A percentile compares a stretch with the other conserved stretches of the same genome.
Conservation (phyloP, 805 yeast species). For the Candida sphagnicola region DNA sequence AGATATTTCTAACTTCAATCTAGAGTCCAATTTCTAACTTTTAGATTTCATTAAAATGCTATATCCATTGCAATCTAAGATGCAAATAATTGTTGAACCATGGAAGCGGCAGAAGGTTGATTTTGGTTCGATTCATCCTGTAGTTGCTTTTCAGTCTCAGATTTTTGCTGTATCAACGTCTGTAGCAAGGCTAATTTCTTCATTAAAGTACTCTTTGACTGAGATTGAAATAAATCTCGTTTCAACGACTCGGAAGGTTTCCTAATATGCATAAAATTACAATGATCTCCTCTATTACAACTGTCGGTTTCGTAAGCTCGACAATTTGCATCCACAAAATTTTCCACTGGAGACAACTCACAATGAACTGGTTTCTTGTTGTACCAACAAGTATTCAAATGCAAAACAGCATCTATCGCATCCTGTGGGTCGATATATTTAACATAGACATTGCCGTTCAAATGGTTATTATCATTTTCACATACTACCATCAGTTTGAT, state of each 20-base stretch:
- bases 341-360: constrained; percentile 72
- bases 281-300: constrained; percentile 78
- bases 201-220: constrained; percentile 25
- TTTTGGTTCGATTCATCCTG: not conserved
- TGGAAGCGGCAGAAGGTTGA: constrained; percentile 10
- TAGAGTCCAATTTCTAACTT: not conserved
- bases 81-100: constrained; percentile 16
- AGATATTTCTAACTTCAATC: not conserved
- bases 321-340: constrained; percentile 70
- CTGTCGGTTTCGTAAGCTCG: constrained; percentile 57
- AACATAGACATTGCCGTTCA: constrained; percentile 83
- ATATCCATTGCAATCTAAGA: not conserved
- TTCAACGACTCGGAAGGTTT: constrained; percentile 46
- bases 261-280: constrained; percentile 83
- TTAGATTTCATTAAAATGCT: too few species aligned
- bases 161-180: not conserved
- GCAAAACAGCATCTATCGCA: constrained; percentile 58
- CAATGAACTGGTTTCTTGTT: constrained; percentile 73
- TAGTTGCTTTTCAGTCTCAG: not conserved
- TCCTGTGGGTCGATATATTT: constrained; percentile 50
- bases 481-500: constrained; percentile 68
- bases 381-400: constrained; percentile 79
- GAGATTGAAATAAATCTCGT: constrained; percentile 36
- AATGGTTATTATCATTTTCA: constrained; percentile 77
- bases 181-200: constrained; percentile 12